Conservation (phyloP, 2,329 filamentous ascomycete genomes). For the Penicillium capsulatum region DNA sequence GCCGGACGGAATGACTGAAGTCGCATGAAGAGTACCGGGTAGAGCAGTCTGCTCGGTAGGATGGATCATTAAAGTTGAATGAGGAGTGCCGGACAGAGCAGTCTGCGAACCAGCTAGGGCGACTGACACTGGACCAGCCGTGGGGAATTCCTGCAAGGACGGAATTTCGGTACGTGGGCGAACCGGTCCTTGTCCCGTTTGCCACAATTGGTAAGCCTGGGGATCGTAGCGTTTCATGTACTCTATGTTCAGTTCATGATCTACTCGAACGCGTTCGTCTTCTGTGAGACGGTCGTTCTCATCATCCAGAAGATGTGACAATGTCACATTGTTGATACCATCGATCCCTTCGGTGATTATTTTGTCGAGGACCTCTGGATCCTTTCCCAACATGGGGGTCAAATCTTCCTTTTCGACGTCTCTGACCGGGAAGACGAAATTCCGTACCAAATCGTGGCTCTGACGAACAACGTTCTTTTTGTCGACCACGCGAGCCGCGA, state of each 20-base stretch:
- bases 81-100: too few species aligned
- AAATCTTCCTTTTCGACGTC: slow-evolving; percentile 52
- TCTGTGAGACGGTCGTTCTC: slow-evolving; percentile 59
- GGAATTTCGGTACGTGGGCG: too few species aligned
- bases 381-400: slow-evolving; percentile 54
- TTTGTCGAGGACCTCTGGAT: slow-evolving; percentile 57
- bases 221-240: too few species aligned
- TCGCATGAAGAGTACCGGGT: too few species aligned
- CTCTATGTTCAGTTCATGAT: slow-evolving; percentile 42
- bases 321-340: slow-evolving; percentile 37
- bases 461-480: slow-evolving; percentile 70
- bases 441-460: slow-evolving; percentile 57
- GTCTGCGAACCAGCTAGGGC: too few species aligned
- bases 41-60: too few species aligned
- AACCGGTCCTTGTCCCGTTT: too few species aligned
- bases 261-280: slow-evolving; percentile 58
- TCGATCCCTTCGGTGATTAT: slow-evolving; percentile 27
- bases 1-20: too few species aligned
- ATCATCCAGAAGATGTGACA: slow-evolving; percentile 68
- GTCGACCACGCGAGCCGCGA: slow-evolving; percentile 76
- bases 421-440: slow-evolving; percentile 54
- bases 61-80: too few species aligned
- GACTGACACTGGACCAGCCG: too few species aligned
- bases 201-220: too few species aligned
- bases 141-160: too few species aligned